phyloP scores from a whole-genome alignment of 257 asterid genomes.

The Solanum megistacrolobum region DNA sequence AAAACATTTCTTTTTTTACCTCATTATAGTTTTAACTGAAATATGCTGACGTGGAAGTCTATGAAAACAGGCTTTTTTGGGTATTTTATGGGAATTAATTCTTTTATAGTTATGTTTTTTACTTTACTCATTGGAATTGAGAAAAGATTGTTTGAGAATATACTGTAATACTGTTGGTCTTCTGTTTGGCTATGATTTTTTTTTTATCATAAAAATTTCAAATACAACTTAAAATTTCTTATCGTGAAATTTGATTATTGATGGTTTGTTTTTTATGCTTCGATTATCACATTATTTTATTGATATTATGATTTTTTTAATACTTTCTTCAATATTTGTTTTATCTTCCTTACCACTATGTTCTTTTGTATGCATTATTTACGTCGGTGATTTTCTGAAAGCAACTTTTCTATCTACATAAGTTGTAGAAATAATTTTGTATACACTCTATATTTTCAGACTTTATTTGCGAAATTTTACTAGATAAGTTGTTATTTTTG shows the following conservation, averaged over 20 bases:
- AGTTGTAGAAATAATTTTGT: background rate
- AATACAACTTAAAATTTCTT: background rate
- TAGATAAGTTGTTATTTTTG: background rate
- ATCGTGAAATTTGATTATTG: background rate
- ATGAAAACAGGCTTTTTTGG: background rate
- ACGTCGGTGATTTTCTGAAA: background rate
- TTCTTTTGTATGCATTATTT: background rate
- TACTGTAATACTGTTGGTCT: background rate
- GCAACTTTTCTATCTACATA: background rate
- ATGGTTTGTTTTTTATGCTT: background rate
- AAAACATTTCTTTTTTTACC: background rate
- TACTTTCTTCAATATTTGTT: background rate
- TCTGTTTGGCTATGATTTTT: background rate
- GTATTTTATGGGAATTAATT: background rate
- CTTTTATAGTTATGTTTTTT: background rate
- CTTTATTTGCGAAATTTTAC: background rate
- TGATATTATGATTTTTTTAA: fast-evolving
- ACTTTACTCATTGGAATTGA: background rate
- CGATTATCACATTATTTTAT: background rate
- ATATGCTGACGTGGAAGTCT: background rate
- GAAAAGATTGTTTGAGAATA: background rate
- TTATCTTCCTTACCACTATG: background rate
- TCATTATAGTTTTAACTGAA: background rate
- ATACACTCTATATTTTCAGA: background rate
- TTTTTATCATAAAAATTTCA: background rate